These are phyloP conservation scores for Geum urbanum DNA, from an alignment of 306 rosid genomes.

Conservation along the genomic window DNA sequence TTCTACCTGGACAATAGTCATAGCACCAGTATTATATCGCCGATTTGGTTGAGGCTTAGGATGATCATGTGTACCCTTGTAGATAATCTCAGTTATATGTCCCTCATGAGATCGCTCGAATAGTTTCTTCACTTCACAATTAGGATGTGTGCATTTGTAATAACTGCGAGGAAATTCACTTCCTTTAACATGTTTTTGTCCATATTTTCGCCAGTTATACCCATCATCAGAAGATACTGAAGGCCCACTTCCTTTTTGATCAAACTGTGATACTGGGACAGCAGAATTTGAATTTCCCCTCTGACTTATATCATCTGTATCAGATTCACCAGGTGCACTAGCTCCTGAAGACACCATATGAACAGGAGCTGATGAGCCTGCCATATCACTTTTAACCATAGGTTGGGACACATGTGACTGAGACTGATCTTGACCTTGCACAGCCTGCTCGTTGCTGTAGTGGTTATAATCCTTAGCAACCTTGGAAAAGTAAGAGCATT, in stretches of 20 bases:
- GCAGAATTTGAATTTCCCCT: conserved; percentile 43
- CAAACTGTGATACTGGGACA: conserved; percentile 53
- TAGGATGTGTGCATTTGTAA: conserved; percentile 95
- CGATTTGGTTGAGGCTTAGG: conserved; percentile 94
- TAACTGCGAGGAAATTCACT: conserved; percentile 98
- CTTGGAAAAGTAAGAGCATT: conserved; percentile 53
- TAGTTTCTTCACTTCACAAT: conserved; percentile 95
- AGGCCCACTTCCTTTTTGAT: conserved; percentile 50
- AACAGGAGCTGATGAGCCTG: conserved; percentile 49
- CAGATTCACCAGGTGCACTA: conserved; percentile 48
- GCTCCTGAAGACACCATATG: conserved; percentile 47
- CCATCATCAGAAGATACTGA: conserved; percentile 77
- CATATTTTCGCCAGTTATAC: conserved; percentile 95
- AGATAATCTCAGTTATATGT: conserved; percentile 87
- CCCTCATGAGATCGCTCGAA: conserved; percentile 95
- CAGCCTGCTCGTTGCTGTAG: conserved; percentile 43
- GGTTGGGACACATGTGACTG: conserved; percentile 48
- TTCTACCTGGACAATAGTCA: conserved; percentile 59
- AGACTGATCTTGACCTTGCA: conserved; percentile 39
- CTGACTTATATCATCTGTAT: conserved; percentile 55
- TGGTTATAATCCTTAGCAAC: conserved; percentile 62
- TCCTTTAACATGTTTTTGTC: conserved; percentile 95
- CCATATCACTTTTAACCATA: conserved; percentile 53
- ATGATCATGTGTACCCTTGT: conserved; percentile 95
- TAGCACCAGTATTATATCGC: conserved; percentile 57